Evolutionary conservation across 306 rosid species (phyloP).

Genomic region (Prunus davidiana): DNA sequence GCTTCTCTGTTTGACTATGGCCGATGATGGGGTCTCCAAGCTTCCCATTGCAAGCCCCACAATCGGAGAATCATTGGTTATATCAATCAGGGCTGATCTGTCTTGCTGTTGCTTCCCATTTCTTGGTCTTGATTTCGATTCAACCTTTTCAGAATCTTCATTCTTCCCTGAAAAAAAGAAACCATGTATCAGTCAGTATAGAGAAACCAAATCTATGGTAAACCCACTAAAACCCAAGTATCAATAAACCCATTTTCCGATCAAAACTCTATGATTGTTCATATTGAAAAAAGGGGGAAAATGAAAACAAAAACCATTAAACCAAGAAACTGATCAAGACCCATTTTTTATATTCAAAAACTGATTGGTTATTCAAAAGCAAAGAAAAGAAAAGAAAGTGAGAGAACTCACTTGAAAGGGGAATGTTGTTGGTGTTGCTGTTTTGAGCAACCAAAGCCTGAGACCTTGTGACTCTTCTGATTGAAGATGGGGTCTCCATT

Average conservation of each 20-base stretch:
- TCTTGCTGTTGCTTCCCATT: conserved; percentile 54
- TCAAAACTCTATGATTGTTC: not conserved
- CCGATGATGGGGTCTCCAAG: conserved; percentile 56
- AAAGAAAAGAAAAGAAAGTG: conserved; percentile 1
- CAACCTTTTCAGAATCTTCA: conserved; percentile 49
- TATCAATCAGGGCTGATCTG: conserved; percentile 61
- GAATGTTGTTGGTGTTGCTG: conserved; percentile 33
- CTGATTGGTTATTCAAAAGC: not conserved
- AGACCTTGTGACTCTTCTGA: conserved; percentile 77
- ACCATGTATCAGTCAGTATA: not conserved
- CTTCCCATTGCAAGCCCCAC: conserved; percentile 67
- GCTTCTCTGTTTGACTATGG: conserved; percentile 41
- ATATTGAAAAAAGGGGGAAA: no score
- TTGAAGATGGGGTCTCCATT: conserved; percentile 92
- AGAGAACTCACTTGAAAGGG: conserved; percentile 55
- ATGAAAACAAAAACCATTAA: not conserved
- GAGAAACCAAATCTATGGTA: not conserved
- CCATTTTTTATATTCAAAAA: not conserved
- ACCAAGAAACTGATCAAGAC: not conserved
- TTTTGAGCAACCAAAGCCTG: conserved; percentile 31
- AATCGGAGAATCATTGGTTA: conserved; percentile 90
- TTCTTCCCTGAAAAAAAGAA: conserved; percentile 39
- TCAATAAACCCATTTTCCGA: not conserved
- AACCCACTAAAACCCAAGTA: not conserved
- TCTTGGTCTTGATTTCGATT: conserved; percentile 45